A percentile compares a stretch with the other conserved stretches of the same genome.
These are phyloP conservation scores for Penicillium frequentans DNA, from an alignment of 2,329 filamentous ascomycete genomes.

Conservation along the genomic window DNA sequence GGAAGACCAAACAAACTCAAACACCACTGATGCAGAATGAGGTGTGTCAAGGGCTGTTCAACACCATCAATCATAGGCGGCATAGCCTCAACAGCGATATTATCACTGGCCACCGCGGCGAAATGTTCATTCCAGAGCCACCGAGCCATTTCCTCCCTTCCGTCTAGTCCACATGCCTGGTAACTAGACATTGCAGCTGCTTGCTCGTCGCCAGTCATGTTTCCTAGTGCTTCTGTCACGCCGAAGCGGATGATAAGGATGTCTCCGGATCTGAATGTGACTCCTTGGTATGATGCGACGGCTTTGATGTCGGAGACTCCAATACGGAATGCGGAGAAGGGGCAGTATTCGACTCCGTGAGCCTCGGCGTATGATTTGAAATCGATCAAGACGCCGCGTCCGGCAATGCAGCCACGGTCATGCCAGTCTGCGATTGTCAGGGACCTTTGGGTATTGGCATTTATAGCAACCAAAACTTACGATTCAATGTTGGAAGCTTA, in stretches of 20 bases:
- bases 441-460: background rate
- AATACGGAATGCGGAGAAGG: constrained; percentile 45
- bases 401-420: constrained; percentile 47
- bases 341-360: constrained; percentile 57
- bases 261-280: constrained; percentile 19
- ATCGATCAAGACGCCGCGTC: constrained; percentile 55
- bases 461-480: constrained; percentile 1
- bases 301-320: constrained; percentile 15
- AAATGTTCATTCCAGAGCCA: constrained; percentile 61
- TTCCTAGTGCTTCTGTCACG: constrained; percentile 17
- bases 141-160: constrained; percentile 46
- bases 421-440: constrained; percentile 35
- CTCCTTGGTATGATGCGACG: constrained; percentile 18
- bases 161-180: constrained; percentile 43
- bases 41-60: constrained; percentile 8
- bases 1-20: constrained; percentile 44
- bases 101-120: constrained; percentile 29
- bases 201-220: constrained; percentile 19
- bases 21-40: constrained; percentile 43
- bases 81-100: constrained; percentile 27
- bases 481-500: constrained; percentile 25
- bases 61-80: constrained; percentile 17
- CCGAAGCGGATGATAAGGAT: constrained; percentile 26
- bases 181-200: constrained; percentile 5
- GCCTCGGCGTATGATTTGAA: constrained; percentile 56